A percentile compares a stretch with the other conserved stretches of the same genome.
Conservation (phyloP, 306 rosid genomes). For the Cicer judaicum region DNA sequence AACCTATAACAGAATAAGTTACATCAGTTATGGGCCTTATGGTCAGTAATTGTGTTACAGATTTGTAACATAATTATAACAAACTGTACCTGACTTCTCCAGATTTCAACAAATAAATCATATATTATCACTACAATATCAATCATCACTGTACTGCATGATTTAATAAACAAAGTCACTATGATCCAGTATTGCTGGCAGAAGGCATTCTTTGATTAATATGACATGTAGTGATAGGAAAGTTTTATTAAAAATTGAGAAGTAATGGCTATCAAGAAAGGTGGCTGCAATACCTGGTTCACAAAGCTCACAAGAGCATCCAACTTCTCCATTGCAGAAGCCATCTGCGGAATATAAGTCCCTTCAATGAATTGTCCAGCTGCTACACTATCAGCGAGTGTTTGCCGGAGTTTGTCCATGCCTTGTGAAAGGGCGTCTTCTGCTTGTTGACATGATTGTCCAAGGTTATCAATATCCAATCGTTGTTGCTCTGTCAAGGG, state of each 20-base stretch:
- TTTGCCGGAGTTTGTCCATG: conserved; percentile 83
- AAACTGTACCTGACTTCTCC: too few species aligned
- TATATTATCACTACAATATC: background rate
- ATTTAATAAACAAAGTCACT: too few species aligned
- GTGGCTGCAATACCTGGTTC: conserved; percentile 62
- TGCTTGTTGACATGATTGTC: conserved; percentile 90
- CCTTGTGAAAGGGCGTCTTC: conserved; percentile 98
- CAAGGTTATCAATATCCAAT: conserved; percentile 65
- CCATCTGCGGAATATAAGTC: conserved; percentile 62
- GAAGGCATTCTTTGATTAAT: background rate
- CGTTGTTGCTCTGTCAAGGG: conserved; percentile 74
- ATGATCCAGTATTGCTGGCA: too few species aligned
- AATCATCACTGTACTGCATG: background rate
- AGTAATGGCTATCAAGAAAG: conserved; percentile 8
- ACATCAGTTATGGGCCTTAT: too few species aligned
- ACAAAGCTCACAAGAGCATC: conserved; percentile 78
- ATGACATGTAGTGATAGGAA: conserved; percentile 18
- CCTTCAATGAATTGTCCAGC: conserved; percentile 72
- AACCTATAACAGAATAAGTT: too few species aligned
- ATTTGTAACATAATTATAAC: too few species aligned
- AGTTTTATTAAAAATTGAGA: conserved; percentile 2
- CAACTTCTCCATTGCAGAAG: conserved; percentile 79
- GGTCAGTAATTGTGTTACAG: too few species aligned
- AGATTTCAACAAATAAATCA: background rate
- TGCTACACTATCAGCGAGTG: conserved; percentile 71